Evolutionary conservation across 257 asterid species (phyloP), one percentile per base, ranked within the genome.

Genomic region (Solanum pinnatisectum): DNA sequence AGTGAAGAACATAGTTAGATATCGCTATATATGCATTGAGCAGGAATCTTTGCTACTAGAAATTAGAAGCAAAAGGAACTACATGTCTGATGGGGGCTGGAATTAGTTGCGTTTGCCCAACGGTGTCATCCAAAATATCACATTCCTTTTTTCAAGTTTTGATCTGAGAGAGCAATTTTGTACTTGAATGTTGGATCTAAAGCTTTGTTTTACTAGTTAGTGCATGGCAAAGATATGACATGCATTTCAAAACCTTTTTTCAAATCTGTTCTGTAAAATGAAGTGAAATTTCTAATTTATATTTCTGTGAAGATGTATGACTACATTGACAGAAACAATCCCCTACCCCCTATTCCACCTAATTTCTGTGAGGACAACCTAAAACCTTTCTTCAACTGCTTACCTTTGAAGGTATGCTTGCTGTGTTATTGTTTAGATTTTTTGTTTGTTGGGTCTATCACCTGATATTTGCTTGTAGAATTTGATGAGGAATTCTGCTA

Each of bases 1-100:
- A 90, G 87, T 94, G 93, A 93, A 87, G 77, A 79, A 14, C 33
- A 82, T 22, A 59, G 60, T 83, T 22, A 12, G 78, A 52, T 44
- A 81, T n/a, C 89, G 84, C 56, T 87, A 9, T 37, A 7, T 30
- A 86, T 39, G 84, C 35, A 82, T 37, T 78, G 30, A 88, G 70
- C 36, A 25, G 39, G 87, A 84, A 49, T 18, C 39, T 86, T 37
- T 27, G 35, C 23, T 4, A 82, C 70, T 46, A 83, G 32, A 25
- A 36, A 56, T 68, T 25, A 33, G 74, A 49, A 16, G 85, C 37
- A 33, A 68, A 84, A 20, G 49, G 22, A 39, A 52, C 27, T 79
- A 16, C 67, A 27, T 42, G 65, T 79, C 23, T 77, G 59, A 40
- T 77, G 2, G 39, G 84, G 67, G 14, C 40, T 36, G 83, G 84